Base-by-base conservation (phyloP, 345 rosid species). In the Arabidopsis suecica region DNA sequence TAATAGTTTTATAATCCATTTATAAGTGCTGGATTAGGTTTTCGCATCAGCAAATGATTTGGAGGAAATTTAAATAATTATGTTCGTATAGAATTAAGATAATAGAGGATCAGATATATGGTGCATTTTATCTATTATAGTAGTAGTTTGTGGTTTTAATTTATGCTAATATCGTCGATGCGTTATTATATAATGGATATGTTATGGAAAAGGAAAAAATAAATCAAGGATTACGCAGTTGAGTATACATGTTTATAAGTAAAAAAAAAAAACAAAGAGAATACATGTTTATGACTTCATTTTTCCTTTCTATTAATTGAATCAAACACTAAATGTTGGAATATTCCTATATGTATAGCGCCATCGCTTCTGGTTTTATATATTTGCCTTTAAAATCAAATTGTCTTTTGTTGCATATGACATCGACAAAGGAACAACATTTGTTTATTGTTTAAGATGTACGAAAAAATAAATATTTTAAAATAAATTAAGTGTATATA, bases 11-110 rank as follows among this genome's bases (percentile, higher is more conserved):
- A 45, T 45, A 32, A 44, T 37, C 11, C 4, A 36, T 55, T 68
- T 56, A 37, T 44, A 28, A 69, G 65, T 78, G 36, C 34, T 78
- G 73, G 77, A 61, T 78, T 72, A 78, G 77, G 77, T 78, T 72
- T 72, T 45, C 63, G 45, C 73, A 41, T 65, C 72, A 65, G 61
- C 75, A 78, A 72, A 58, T 65, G 72, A 72, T 58, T 72, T 65
- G 59, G 68, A 62, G 0, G 8, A 20, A 5, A 6, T 28, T 28
- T 49, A 30, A 30, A 57, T 67, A 28, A 28, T 28, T 47, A 61
- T 44, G 40, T 53, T 51, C 32, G 13, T 55, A 53, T 40, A 40
- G 10, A 61, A 41, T 25, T 44, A 20, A 20, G 22, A 20, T 20
- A 20, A 0, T 20, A 20, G 22, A 20, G 22, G 22, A 20, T 20